Evolutionary conservation across 768 basidiomycete genomes (phyloP).

Genomic region (Collybia sp.): DNA sequence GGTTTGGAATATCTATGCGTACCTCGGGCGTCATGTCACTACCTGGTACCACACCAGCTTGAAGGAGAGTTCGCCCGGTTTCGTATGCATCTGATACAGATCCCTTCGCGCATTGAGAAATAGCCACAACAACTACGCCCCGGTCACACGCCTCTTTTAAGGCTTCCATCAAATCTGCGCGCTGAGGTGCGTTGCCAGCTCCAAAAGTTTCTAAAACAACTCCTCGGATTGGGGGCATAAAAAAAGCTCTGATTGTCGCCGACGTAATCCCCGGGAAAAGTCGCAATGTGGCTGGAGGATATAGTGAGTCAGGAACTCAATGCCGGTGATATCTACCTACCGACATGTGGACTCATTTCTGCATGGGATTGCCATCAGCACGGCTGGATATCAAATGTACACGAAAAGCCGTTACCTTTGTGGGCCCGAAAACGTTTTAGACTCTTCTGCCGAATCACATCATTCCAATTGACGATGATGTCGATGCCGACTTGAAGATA

Average conservation of each 20-base stretch:
- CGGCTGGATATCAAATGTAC: background rate
- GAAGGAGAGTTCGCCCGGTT: conserved; percentile 65
- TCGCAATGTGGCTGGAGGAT: conserved; percentile 63
- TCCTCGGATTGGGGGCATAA: conserved; percentile 69
- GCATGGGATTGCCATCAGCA: conserved; percentile 4
- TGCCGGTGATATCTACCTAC: conserved; percentile 33
- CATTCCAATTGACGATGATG: conserved; percentile 84
- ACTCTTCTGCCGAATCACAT: conserved; percentile 79
- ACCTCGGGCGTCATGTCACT: conserved; percentile 98
- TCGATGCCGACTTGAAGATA: conserved; percentile 72
- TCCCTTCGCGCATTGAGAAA: conserved; percentile 87
- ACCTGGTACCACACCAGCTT: conserved; percentile 78
- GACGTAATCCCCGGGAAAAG: conserved; percentile 86
- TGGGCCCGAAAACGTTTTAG: conserved; percentile 77
- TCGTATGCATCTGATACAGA: conserved; percentile 83
- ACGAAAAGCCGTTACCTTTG: conserved; percentile 44
- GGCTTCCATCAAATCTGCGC: conserved; percentile 67
- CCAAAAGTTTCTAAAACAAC: conserved; percentile 91
- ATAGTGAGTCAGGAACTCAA: conserved; percentile 1
- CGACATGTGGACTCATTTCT: conserved; percentile 83
- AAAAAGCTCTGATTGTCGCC: conserved; percentile 69
- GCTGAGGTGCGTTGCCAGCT: conserved; percentile 88
- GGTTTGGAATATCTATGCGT: conserved; percentile 1
- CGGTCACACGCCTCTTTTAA: conserved; percentile 79
- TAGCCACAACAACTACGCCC: conserved; percentile 85